A percentile compares a stretch with the other conserved stretches of the same genome.
phyloP scores from a whole-genome alignment of 768 basidiomycete species.

The Hortiboletus campestris region DNA sequence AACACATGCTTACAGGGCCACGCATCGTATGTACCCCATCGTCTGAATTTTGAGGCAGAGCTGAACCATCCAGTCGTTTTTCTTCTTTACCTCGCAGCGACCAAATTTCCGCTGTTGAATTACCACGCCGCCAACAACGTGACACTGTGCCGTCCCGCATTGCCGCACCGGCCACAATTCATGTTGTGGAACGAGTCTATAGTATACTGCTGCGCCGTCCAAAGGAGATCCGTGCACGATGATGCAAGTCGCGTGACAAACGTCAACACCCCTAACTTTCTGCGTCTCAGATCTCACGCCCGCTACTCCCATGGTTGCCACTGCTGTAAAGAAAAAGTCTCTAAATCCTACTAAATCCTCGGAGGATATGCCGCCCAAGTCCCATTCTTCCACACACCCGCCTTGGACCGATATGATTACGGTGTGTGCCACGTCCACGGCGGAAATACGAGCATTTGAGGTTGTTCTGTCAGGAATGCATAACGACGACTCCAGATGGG shows the following conservation, averaged over 20 bases:
- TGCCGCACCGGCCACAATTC: not conserved
- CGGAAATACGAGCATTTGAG: not conserved
- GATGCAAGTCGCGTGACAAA: constrained; percentile 2
- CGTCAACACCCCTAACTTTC: constrained; percentile 3
- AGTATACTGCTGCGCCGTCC: not conserved
- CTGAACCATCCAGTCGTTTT: not conserved
- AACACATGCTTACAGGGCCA: not conserved
- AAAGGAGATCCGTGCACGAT: not conserved
- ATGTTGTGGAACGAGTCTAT: not conserved
- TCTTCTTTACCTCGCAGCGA: not conserved
- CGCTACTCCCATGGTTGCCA: constrained; percentile 9
- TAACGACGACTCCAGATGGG: constrained; percentile 62
- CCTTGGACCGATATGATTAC: constrained; percentile 45
- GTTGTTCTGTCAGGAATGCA: constrained; percentile 58
- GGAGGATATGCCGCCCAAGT: constrained; percentile 21
- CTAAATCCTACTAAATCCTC: not conserved
- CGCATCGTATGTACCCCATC: not conserved
- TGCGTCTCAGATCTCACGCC: not conserved
- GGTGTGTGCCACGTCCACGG: constrained; percentile 23
- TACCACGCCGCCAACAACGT: not conserved
- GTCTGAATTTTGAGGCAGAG: not conserved
- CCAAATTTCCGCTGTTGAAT: not conserved
- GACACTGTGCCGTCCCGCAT: not conserved
- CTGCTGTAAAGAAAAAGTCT: constrained; percentile 11
- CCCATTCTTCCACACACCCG: constrained; percentile 51